These are phyloP conservation scores for Lathyrus tuberosus DNA, from an alignment of 306 rosid species.

Conservation along the genomic window DNA sequence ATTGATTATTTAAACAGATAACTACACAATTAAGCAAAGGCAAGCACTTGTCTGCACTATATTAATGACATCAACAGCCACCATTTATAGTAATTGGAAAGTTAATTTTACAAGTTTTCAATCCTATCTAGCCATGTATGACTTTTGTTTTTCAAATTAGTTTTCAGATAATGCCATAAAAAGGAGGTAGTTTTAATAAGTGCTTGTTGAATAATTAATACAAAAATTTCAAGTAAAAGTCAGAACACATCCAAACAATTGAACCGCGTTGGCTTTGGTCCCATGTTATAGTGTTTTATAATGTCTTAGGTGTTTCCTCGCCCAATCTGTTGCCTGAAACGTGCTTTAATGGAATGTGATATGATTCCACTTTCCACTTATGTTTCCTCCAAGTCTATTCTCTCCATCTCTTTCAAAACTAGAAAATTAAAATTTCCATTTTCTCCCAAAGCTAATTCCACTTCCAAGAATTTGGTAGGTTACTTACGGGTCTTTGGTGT, in stretches of 20 bases:
- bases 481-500: too few species aligned
- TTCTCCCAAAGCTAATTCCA: too few species aligned
- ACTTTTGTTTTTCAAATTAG: conserved; percentile 10
- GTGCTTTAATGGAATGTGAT: conserved; percentile 33
- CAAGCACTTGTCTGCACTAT: conserved; percentile 40
- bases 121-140: conserved; percentile 12
- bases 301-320: background rate
- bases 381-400: background rate
- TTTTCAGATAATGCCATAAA: conserved; percentile 37
- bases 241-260: conserved; percentile 24
- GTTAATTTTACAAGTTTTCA: conserved; percentile 14
- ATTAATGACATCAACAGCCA: conserved; percentile 38
- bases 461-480: too few species aligned
- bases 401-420: too few species aligned
- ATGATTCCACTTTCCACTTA: conserved; percentile 37
- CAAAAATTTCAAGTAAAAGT: too few species aligned
- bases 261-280: conserved; percentile 33
- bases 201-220: conserved; percentile 15
- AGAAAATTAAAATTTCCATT: too few species aligned
- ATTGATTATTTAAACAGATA: conserved; percentile 32
- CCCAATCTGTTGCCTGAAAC: conserved; percentile 29
- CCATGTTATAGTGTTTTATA: background rate
- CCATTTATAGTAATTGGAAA: conserved; percentile 31
- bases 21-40: background rate
- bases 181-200: conserved; percentile 3